Conservation (phyloP, 768 basidiomycete species). For the Terana coerulea region DNA sequence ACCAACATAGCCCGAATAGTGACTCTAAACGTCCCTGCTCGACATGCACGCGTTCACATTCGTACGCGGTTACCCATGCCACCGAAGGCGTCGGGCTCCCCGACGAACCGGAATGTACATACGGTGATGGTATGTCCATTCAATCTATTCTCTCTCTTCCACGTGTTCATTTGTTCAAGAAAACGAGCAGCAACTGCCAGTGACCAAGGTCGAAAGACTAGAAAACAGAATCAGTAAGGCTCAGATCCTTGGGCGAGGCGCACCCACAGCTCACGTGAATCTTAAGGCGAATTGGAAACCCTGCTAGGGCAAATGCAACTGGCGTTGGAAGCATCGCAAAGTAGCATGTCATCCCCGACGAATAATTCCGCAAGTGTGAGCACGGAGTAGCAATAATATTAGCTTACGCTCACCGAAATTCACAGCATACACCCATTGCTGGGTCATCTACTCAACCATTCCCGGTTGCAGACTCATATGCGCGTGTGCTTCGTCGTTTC, state of each 20-base stretch:
- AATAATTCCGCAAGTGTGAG: too few species aligned
- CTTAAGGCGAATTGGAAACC: slow-evolving; percentile 60
- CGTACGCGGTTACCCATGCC: slow-evolving; percentile 62
- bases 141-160: slow-evolving; percentile 5
- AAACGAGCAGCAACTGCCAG: slow-evolving; percentile 41
- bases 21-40: slow-evolving; percentile 77
- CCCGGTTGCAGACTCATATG: too few species aligned
- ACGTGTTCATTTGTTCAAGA: slow-evolving; percentile 38
- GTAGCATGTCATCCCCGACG: too few species aligned
- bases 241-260: background rate
- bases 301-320: slow-evolving; percentile 55
- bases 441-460: too few species aligned
- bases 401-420: too few species aligned
- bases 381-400: too few species aligned
- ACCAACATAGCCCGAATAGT: slow-evolving; percentile 32
- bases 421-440: too few species aligned
- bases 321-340: background rate
- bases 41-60: slow-evolving; percentile 72
- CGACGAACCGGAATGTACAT: slow-evolving; percentile 66
- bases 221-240: slow-evolving; percentile 65
- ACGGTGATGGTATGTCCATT: slow-evolving; percentile 57
- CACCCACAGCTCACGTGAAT: background rate
- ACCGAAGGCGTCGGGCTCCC: slow-evolving; percentile 53
- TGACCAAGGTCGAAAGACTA: slow-evolving; percentile 53
- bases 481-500: too few species aligned